Conservation (phyloP, 2,329 filamentous ascomycete genomes). For the Sclerotinia borealis region DNA sequence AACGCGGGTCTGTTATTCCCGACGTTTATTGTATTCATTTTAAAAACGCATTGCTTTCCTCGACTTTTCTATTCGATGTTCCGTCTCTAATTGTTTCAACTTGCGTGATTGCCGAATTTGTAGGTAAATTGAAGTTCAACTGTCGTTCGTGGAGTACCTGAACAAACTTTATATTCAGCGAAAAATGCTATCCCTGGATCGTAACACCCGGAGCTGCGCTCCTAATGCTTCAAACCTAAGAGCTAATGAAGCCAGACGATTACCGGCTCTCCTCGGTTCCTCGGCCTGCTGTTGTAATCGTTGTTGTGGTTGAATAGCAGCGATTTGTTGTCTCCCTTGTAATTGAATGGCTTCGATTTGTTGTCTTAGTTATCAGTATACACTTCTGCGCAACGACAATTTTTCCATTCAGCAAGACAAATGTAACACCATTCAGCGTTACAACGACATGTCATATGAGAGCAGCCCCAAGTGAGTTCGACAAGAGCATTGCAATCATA, state of each 20-base stretch:
- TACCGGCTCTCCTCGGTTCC: constrained; percentile 34
- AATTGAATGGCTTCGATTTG: too few relatives aligned
- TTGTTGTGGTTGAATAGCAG: constrained; percentile 22
- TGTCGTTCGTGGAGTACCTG: constrained; percentile 31
- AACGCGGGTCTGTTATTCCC: constrained; percentile 37
- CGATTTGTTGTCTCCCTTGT: constrained; percentile 20
- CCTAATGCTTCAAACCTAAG: constrained; percentile 37
- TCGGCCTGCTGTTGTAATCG: constrained; percentile 41
- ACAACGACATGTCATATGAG: constrained; percentile 84
- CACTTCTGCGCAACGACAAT: constrained; percentile 56
- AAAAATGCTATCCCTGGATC: too few relatives aligned
- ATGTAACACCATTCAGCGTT: constrained; percentile 80
- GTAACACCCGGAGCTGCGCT: constrained; percentile 35
- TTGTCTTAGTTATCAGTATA: constrained; percentile 40
- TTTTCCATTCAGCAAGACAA: constrained; percentile 66
- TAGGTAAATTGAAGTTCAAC: constrained; percentile 30
- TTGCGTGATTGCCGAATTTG: constrained; percentile 23
- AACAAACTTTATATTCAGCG: too few relatives aligned
- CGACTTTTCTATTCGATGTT: constrained; percentile 30
- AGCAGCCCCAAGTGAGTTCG: constrained; percentile 72
- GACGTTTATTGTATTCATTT: constrained; percentile 38
- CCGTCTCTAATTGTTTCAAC: constrained; percentile 28
- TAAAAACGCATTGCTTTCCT: constrained; percentile 34
- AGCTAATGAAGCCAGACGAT: constrained; percentile 35
- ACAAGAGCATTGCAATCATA: constrained; percentile 64